Evolutionary conservation across 495 filamentous ascomycete species (phyloP).

Genomic region (Thozetella sp.): DNA sequence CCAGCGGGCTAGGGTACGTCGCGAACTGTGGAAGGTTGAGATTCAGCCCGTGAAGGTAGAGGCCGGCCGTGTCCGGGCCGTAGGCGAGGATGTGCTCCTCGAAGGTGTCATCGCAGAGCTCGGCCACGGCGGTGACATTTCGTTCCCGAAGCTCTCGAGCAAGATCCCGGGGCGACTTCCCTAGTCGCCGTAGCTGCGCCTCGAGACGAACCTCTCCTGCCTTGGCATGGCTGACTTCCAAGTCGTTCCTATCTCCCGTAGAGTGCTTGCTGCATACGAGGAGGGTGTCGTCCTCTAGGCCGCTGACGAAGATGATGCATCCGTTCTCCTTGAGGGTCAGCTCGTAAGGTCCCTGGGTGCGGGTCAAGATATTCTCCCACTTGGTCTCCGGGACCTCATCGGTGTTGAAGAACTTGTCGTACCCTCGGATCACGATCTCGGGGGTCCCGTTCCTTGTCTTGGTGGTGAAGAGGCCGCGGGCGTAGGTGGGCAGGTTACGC

Average conservation of each 20-base stretch:
- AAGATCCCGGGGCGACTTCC: conserved; percentile 76
- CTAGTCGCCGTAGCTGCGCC: conserved; percentile 71
- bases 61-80: conserved; percentile 76
- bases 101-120: conserved; percentile 94
- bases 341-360: conserved; percentile 90
- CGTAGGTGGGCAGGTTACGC: conserved; percentile 79
- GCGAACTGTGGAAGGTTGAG: conserved; percentile 87
- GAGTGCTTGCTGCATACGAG: conserved; percentile 99
- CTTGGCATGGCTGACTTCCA: conserved; percentile 74
- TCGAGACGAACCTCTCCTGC: conserved; percentile 87
- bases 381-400: conserved; percentile 75
- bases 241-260: conserved; percentile 73
- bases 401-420: conserved; percentile 99
- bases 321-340: conserved; percentile 97
- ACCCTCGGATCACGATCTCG: conserved; percentile 85
- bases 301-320: conserved; percentile 97
- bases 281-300: conserved; percentile 81
- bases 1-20: conserved; percentile 75
- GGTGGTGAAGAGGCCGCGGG: conserved; percentile 89
- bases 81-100: conserved; percentile 98
- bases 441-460: conserved; percentile 57
- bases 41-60: conserved; percentile 96
- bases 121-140: conserved; percentile 92
- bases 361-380: conserved; percentile 76
- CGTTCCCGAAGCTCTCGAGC: conserved; percentile 72